Conservation (phyloP, 208 protist genomes). For the Trypanosoma platydactyli region DNA sequence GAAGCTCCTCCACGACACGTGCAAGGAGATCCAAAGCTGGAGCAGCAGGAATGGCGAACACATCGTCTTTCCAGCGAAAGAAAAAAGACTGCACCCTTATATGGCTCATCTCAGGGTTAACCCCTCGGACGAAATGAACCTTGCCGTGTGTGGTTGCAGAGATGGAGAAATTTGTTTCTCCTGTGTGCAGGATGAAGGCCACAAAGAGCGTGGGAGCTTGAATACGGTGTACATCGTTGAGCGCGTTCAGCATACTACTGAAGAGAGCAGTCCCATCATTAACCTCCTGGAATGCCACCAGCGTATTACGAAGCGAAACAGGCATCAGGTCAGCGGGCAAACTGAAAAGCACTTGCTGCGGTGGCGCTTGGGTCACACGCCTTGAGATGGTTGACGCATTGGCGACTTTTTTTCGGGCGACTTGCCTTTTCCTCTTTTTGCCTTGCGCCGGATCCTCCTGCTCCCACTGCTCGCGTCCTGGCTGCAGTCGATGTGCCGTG, state of each 20-base stretch:
- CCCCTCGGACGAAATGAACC: conserved; percentile 27
- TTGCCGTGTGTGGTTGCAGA: conserved; percentile 40
- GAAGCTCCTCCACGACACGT: conserved; percentile 57
- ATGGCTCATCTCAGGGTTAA: conserved; percentile 39
- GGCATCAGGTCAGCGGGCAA: conserved; percentile 22
- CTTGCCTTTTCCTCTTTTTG: conserved; percentile 10
- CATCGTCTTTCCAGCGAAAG: conserved; percentile 74
- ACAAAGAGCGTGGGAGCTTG: conserved; percentile 83
- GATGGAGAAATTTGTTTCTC: conserved; percentile 43
- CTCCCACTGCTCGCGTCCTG: neutral
- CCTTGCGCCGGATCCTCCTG: neutral
- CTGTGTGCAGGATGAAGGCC: conserved; percentile 38
- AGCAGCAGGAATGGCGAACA: conserved; percentile 48
- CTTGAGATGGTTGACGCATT: neutral
- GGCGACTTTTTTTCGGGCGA: neutral
- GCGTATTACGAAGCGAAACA: neutral
- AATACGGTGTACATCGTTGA: conserved; percentile 82
- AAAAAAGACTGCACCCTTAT: conserved; percentile 44
- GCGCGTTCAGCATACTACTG: conserved; percentile 38
- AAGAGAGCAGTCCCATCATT: conserved; percentile 45
- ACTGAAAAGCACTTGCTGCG: conserved; percentile 45
- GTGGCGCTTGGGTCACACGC: neutral
- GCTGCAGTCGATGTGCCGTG: neutral
- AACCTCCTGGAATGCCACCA: conserved; percentile 42
- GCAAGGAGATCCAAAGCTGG: conserved; percentile 55